Conservation (phyloP, 2,329 filamentous ascomycete genomes). For the Phyllosticta citriasiana region DNA sequence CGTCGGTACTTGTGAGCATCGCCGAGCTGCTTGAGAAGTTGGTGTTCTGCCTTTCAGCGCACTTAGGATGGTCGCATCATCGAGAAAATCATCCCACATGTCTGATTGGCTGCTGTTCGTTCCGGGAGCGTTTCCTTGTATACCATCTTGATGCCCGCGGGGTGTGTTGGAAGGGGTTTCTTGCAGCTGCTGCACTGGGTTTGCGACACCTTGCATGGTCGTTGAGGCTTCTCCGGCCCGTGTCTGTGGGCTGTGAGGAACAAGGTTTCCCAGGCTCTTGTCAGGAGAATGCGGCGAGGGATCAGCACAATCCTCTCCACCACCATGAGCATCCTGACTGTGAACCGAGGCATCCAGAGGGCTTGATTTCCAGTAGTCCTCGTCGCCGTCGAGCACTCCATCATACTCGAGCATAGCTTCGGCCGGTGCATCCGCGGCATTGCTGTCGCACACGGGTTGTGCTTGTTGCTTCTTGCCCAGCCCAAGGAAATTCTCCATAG, state of each 20-base stretch:
- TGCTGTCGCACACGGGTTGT: background rate
- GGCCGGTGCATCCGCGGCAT: background rate
- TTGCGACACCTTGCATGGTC: background rate
- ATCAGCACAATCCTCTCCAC: background rate
- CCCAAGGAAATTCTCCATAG: conserved; percentile 23
- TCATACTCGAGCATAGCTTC: background rate
- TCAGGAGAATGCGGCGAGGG: background rate
- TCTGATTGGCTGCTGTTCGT: background rate
- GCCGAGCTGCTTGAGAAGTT: conserved; percentile 11
- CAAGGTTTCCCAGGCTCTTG: background rate
- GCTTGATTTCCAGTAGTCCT: background rate
- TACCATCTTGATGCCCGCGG: background rate
- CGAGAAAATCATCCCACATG: background rate
- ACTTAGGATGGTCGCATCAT: conserved; percentile 18
- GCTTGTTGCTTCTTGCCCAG: background rate
- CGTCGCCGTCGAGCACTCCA: background rate
- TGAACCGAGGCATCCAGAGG: background rate
- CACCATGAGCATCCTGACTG: background rate
- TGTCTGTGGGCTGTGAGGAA: background rate
- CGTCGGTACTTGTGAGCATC: conserved; percentile 18
- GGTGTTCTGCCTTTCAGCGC: conserved; percentile 13
- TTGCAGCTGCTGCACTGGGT: background rate
- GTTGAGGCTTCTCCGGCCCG: background rate
- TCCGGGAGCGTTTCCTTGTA: background rate
- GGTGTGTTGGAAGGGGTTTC: background rate